Base-by-base conservation (phyloP, 1,284 basidiomycete species). In the Cystobasidium pallidum region DNA sequence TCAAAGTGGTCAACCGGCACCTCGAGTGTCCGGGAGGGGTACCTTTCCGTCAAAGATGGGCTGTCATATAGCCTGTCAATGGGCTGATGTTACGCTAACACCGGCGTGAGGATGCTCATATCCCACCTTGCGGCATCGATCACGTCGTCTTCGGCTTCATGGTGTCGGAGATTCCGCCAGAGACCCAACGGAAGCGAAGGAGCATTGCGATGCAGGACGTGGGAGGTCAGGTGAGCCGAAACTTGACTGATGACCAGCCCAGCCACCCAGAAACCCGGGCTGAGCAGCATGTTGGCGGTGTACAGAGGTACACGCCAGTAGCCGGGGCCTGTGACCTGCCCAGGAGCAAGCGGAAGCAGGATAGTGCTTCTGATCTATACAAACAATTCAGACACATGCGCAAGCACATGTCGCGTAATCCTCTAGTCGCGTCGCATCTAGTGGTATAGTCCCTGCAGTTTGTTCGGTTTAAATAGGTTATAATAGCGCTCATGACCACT, bases 1-100 rank as follows among this genome's bases (percentile, higher is more conserved):
- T 75, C 74, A 47, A 74, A 75, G 47, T 78, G 77, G 32, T 76
- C 68, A 21, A 77, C 39, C 0, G 59, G 67, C 43, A 57, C 58
- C 17, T 65, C 32, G 51, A 70, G 62, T 6, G 41, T 65, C 19
- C 61, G 64, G 0, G 67, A 10, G 4, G 52, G 39, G 39, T 51
- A 73, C 24, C 58, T 58, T 21, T 19, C 26, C n/a, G 55, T 26
- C 26, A 66, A 59, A 36, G 2, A 26, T 34, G 41, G 49, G 49
- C 70, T 71, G 49, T 28, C 36, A 51, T 17, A 59, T 45, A 6
- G 21, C 34, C 11, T 51, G 43, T 39, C 57, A 68, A 13, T 45
- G 41, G 17, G 51, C 17, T 26, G 43, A 28, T 32, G 30, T 28
- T 39, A 3, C 15, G 24, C 17, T 43, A n/a, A 36, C 39, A 7